Evolutionary conservation across 768 basidiomycete species (phyloP).

Genomic region (Trametes maxima): DNA sequence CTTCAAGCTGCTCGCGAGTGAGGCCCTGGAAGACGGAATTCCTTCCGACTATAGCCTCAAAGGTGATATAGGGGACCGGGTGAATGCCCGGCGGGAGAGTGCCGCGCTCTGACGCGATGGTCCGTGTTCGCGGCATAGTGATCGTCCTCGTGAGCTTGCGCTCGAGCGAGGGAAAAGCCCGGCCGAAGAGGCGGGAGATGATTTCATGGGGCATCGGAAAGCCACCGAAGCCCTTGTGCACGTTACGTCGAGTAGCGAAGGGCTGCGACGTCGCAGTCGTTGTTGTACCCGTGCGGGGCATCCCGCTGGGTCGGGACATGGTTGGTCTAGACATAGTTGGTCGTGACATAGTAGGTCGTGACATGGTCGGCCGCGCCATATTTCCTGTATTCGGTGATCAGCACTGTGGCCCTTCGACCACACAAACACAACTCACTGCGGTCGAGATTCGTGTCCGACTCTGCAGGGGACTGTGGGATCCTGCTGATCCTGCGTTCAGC

Average conservation of each 20-base stretch:
- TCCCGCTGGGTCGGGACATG: conserved; percentile 10
- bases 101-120: conserved; percentile 51
- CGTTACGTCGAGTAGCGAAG: conserved; percentile 27
- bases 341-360: conserved; percentile 4
- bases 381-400: conserved; percentile 22
- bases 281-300: conserved; percentile 25
- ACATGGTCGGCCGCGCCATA: conserved; percentile 20
- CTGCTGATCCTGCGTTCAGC: conserved; percentile 27
- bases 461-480: conserved; percentile 10
- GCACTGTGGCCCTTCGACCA: background rate
- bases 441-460: conserved; percentile 21
- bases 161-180: conserved; percentile 65
- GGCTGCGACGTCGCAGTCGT: conserved; percentile 12
- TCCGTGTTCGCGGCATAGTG: conserved; percentile 73
- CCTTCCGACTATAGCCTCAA: conserved; percentile 81
- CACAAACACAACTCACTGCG: conserved; percentile 20
- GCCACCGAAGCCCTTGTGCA: conserved; percentile 63
- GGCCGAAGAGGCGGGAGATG: conserved; percentile 48
- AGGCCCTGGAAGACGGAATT: conserved; percentile 75
- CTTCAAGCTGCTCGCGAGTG: conserved; percentile 82
- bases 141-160: conserved; percentile 65
- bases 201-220: conserved; percentile 73
- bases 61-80: conserved; percentile 79
- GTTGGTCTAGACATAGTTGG: conserved; percentile 19
- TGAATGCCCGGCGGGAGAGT: conserved; percentile 42